These are phyloP conservation scores for Chrysoporthe cubensis DNA, from an alignment of 2,329 filamentous ascomycete species.

Conservation along the genomic window DNA sequence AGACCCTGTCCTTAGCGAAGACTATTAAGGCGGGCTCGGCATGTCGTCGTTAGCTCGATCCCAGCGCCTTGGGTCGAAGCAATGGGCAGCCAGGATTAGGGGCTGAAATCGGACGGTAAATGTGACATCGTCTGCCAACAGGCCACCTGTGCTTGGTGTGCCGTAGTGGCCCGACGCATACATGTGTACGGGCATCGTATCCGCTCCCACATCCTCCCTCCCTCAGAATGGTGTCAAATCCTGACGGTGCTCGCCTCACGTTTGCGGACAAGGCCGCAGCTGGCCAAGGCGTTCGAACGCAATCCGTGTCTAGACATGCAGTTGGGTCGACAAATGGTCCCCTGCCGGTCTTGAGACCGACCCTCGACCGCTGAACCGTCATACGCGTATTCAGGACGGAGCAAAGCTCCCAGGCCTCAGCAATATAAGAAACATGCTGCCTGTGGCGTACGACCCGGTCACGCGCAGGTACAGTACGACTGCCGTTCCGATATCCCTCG, in stretches of 20 bases:
- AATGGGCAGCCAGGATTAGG: slow-evolving; percentile 23
- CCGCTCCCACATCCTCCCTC: neutral
- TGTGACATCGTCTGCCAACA: slow-evolving; percentile 8
- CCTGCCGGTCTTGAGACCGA: neutral
- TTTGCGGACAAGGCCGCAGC: neutral
- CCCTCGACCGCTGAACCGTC: neutral
- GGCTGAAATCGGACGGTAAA: slow-evolving; percentile 12
- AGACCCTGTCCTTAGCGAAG: slow-evolving; percentile 13
- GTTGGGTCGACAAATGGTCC: neutral
- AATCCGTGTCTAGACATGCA: neutral
- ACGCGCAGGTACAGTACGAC: slow-evolving; percentile 12
- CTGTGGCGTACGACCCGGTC: slow-evolving; percentile 12
- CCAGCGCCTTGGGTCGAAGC: slow-evolving; percentile 29
- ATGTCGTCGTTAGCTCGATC: slow-evolving; percentile 31
- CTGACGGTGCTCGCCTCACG: neutral
- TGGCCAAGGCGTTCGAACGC: neutral
- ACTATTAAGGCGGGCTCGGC: slow-evolving; percentile 30
- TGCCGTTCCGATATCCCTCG: slow-evolving; percentile 7
- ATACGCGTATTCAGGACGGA: neutral
- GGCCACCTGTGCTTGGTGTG: slow-evolving; percentile 11
- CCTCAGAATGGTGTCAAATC: neutral
- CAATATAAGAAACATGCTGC: neutral
- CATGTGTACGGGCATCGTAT: neutral
- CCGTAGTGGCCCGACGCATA: slow-evolving; percentile 13
- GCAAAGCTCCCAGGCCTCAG: neutral